These are phyloP conservation scores for Jacaranda copaia DNA, from an alignment of 257 asterid species.

Conservation along the genomic window DNA sequence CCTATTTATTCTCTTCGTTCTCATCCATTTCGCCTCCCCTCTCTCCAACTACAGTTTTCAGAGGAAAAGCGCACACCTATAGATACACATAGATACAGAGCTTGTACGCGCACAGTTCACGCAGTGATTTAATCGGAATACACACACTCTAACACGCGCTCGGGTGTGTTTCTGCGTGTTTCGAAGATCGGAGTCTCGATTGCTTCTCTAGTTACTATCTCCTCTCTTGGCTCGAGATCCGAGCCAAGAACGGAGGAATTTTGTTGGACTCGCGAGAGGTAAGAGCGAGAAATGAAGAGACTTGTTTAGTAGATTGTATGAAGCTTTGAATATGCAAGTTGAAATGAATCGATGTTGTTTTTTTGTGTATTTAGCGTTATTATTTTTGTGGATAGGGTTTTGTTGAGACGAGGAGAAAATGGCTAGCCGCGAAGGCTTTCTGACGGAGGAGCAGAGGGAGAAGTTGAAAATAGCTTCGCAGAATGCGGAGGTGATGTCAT, in stretches of 20 bases:
- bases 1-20: slow-evolving; percentile 59
- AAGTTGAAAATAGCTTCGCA: slow-evolving; percentile 75
- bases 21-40: slow-evolving; percentile 42
- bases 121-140: slow-evolving; percentile 38
- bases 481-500: slow-evolving; percentile 73
- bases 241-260: slow-evolving; percentile 77
- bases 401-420: slow-evolving; percentile 54
- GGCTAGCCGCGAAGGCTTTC: slow-evolving; percentile 85
- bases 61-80: slow-evolving; percentile 23
- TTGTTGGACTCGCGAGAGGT: slow-evolving; percentile 48
- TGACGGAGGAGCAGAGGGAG: slow-evolving; percentile 92
- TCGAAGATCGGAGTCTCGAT: slow-evolving; percentile 50
- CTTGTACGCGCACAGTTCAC: slow-evolving; percentile 16
- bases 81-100: slow-evolving; percentile 23
- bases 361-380: background rate
- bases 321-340: background rate
- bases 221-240: slow-evolving; percentile 98
- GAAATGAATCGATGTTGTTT: slow-evolving; percentile 22
- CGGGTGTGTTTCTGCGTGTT: slow-evolving; percentile 45
- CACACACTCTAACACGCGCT: slow-evolving; percentile 35
- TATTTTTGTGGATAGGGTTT: slow-evolving; percentile 49
- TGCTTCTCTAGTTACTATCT: slow-evolving; percentile 43
- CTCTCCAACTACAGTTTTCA: slow-evolving; percentile 38
- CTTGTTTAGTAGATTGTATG: background rate
- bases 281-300: background rate